These are phyloP conservation scores for Apiotrichum domesticum DNA, from an alignment of 1,284 basidiomycete species.

Conservation along the genomic window DNA sequence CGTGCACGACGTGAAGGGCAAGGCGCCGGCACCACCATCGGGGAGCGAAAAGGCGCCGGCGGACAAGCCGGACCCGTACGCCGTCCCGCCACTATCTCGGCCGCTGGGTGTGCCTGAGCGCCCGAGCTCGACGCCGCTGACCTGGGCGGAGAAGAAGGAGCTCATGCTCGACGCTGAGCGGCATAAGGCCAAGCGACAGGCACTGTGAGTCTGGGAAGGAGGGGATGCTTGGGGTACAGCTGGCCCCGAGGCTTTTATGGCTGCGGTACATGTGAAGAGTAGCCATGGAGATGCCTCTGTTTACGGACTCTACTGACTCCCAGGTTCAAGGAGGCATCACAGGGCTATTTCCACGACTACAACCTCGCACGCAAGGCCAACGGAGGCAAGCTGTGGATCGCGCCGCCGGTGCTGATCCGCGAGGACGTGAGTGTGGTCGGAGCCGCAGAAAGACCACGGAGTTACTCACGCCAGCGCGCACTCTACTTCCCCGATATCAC, in stretches of 20 bases:
- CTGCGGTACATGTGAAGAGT: no score
- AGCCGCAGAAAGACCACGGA: neutral
- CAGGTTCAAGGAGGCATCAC: conserved; percentile 77
- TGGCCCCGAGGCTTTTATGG: neutral
- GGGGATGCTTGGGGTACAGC: neutral
- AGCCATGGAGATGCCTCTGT: neutral
- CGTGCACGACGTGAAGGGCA: neutral
- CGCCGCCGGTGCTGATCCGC: conserved; percentile 77
- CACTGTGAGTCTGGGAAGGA: conserved; percentile 55
- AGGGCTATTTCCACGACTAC: conserved; percentile 86
- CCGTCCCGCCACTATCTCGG: conserved; percentile 41
- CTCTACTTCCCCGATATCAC: conserved; percentile 84
- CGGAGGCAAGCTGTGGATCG: conserved; percentile 94
- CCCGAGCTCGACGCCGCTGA: conserved; percentile 56
- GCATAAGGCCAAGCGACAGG: conserved; percentile 63
- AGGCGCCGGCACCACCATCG: neutral
- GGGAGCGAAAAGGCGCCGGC: neutral
- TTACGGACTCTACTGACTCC: neutral
- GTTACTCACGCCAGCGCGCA: conserved; percentile 58
- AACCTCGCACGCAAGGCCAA: conserved; percentile 62
- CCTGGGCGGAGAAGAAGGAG: conserved; percentile 62
- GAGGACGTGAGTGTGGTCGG: conserved; percentile 63
- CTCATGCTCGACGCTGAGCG: conserved; percentile 68
- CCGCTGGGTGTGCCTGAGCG: conserved; percentile 66
- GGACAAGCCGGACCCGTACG: conserved; percentile 12